Evolutionary conservation across 1,284 basidiomycete genomes (phyloP), one percentile per base, ranked within the genome.

Genomic region (Thelephora terrestris): DNA sequence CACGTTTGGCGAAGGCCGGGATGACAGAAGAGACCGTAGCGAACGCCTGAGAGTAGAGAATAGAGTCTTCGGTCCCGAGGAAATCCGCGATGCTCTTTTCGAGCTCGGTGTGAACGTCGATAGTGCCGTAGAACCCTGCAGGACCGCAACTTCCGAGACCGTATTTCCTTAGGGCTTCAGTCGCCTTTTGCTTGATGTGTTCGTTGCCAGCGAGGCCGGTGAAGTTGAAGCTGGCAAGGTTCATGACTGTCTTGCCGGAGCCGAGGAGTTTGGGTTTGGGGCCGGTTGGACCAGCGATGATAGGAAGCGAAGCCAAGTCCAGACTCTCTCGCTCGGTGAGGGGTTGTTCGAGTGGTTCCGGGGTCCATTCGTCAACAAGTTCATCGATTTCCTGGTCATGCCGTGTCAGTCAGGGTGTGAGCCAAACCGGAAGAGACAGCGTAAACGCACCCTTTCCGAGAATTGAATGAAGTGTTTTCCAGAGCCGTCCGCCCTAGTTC

Each of bases 81-180:
- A 98, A 98, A 43, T 86, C 79, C 7, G 94, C 89, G 48, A 99
- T 83, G 52, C 94, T 83, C 43, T 79, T 75, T 68, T 99, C 96
- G 52, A 97, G 72, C 44, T 87, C 75, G 62, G 90, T 82, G 63
- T 99, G 95, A 7, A 96, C 91, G 57, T 99, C 95, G 51, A 97
- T 78, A 7, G 89, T 96, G 20, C 96, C 96, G 66, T 99, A 99
- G 71, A 99, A 99, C 7, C 94, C 93, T 27, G 94, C 87, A 35
- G 96, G 96, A 14, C 95, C 94, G 61, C 96, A 99, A 57, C 87
- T 91, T 5, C 95, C 96, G 2, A 98, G 78, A 32, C 96, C 96
- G 58, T 97, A 98, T 63, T 88, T 86, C 48, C 85, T 74, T n/a
- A 99, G 70, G 0, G 86, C 90, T 49, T 90, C 84, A 20, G 96